Percentiles rank a stretch among this genome's conserved stretches.
Conservation (phyloP, 1,284 basidiomycete species). For the Leccinum cinnamomeum region DNA sequence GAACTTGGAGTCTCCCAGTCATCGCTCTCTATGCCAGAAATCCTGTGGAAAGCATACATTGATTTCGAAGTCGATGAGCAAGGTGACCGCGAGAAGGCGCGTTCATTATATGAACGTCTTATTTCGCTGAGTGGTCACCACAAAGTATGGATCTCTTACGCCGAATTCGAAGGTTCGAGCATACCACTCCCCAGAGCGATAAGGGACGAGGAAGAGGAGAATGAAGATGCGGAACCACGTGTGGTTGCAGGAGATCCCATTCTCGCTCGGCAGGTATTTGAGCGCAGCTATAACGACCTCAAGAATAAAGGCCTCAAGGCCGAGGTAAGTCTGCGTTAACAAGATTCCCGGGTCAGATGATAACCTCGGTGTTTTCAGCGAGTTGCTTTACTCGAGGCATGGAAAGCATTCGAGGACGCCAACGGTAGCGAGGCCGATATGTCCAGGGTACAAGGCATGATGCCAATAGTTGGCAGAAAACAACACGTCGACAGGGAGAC, state of each 20-base stretch:
- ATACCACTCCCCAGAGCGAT: conserved; percentile 64
- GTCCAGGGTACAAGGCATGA: conserved; percentile 81
- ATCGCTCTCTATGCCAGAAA: conserved; percentile 96
- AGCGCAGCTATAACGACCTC: conserved; percentile 84
- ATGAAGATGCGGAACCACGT: conserved; percentile 60
- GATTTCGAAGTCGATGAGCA: conserved; percentile 92
- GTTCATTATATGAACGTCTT: conserved; percentile 89
- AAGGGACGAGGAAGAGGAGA: conserved; percentile 76
- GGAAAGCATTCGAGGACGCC: conserved; percentile 88
- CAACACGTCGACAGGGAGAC: conserved; percentile 82
- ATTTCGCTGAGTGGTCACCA: conserved; percentile 89
- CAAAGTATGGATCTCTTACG: conserved; percentile 88
- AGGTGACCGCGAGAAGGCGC: conserved; percentile 83
- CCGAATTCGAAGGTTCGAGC: conserved; percentile 71
- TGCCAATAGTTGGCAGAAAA: conserved; percentile 88
- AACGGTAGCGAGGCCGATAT: conserved; percentile 72
- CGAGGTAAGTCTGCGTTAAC: conserved; percentile 57
- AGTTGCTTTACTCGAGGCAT: conserved; percentile 86
- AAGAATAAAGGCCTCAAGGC: conserved; percentile 81
- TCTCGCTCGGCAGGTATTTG: conserved; percentile 76
- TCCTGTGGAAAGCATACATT: conserved; percentile 98
- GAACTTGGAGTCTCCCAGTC: conserved; percentile 92
- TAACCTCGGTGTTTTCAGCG: conserved; percentile 49
- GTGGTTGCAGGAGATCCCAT: conserved; percentile 69
- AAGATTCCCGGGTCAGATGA: not conserved